These are phyloP conservation scores for Neurospora hispaniola DNA, from an alignment of 495 filamentous ascomycete genomes.

Conservation along the genomic window DNA sequence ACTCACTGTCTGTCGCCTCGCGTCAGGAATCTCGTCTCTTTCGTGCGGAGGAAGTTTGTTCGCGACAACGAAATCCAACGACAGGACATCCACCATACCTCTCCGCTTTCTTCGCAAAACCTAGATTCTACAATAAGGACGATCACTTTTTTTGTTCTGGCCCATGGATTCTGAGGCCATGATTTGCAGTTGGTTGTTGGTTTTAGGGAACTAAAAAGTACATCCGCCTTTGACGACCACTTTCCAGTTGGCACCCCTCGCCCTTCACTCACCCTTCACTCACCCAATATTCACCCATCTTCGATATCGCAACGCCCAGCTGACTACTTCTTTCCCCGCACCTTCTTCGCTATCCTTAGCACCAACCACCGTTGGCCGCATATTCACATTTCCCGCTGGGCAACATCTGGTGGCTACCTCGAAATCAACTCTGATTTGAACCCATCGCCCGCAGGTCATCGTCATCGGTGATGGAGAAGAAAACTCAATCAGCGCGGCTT, in stretches of 20 bases:
- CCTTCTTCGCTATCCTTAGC: neutral
- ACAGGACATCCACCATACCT: neutral
- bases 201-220: neutral
- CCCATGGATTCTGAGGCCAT: neutral
- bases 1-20: neutral
- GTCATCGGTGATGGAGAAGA: neutral
- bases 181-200: neutral
- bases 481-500: neutral
- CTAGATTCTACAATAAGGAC: neutral
- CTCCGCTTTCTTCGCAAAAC: neutral
- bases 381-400: neutral
- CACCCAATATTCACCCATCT: neutral
- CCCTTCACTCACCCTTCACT: neutral
- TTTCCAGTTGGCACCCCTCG: neutral
- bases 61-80: neutral
- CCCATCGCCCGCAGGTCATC: neutral
- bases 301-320: neutral
- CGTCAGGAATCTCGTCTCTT: neutral
- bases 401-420: neutral
- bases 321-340: neutral
- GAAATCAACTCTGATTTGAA: neutral
- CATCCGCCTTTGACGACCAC: neutral
- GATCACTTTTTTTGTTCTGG: neutral
- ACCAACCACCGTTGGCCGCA: neutral
- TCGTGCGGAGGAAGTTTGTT: neutral